A percentile compares a stretch with the other conserved stretches of the same genome.
These are phyloP conservation scores for Sugiyamaella xylanicola DNA, from an alignment of 1,139 yeast genomes.

Conservation along the genomic window DNA sequence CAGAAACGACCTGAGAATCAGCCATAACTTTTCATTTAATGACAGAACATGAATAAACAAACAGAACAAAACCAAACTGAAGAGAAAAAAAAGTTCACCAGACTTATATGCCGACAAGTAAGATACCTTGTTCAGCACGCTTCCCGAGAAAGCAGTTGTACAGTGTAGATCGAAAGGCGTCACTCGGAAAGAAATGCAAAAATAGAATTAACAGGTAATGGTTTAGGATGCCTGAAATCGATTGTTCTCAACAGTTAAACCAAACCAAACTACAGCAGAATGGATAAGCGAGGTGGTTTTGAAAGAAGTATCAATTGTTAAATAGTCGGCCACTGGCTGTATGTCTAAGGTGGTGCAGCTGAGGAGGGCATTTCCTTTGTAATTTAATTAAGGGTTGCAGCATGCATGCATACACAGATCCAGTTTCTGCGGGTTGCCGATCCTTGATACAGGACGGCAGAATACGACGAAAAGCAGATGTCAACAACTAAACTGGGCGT, in stretches of 20 bases:
- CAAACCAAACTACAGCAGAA: background rate
- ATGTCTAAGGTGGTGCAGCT: background rate
- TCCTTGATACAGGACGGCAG: background rate
- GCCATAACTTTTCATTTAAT: constrained; percentile 7
- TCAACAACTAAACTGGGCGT: background rate
- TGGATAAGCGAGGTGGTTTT: background rate
- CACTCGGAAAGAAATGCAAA: background rate
- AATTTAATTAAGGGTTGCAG: constrained; percentile 10
- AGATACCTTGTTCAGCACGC: constrained; percentile 6
- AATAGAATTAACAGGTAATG: background rate
- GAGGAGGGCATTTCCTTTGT: constrained; percentile 8
- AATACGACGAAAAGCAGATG: background rate
- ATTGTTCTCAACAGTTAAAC: background rate
- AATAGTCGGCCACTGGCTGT: background rate
- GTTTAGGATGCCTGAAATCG: background rate
- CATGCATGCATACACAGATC: constrained; percentile 1
- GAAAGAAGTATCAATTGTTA: background rate
- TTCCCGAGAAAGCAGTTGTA: constrained; percentile 4
- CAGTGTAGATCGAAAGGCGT: constrained; percentile 6
- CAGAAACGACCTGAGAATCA: constrained; percentile 6
- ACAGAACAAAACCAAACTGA: background rate
- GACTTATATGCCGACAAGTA: background rate
- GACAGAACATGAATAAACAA: background rate
- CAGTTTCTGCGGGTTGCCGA: background rate
- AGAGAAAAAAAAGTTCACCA: background rate